These are phyloP conservation scores for Alternaria rosae DNA, from an alignment of 2,329 filamentous ascomycete species.

Conservation along the genomic window DNA sequence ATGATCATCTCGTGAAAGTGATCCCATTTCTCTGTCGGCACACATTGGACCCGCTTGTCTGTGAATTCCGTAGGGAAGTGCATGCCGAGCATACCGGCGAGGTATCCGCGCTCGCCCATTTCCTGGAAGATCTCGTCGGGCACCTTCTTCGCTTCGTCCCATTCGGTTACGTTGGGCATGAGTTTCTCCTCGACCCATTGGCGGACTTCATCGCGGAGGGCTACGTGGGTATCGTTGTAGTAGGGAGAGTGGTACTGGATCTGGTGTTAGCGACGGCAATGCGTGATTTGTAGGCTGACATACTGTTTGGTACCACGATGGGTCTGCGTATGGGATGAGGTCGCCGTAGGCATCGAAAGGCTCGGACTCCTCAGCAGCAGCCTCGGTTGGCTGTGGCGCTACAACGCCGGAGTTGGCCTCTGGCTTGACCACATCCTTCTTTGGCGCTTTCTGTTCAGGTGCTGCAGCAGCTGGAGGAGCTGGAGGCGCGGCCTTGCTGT, in stretches of 20 bases:
- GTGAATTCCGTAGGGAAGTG: constrained; percentile 76
- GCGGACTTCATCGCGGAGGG: constrained; percentile 87
- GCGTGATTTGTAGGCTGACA: constrained; percentile 48
- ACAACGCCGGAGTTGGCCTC: constrained; percentile 65
- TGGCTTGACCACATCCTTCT: constrained; percentile 62
- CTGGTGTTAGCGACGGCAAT: constrained; percentile 8
- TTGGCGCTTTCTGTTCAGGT: constrained; percentile 55
- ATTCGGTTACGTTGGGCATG: constrained; percentile 91
- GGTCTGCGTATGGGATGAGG: constrained; percentile 89
- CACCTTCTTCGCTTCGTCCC: constrained; percentile 94
- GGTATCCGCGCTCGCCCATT: constrained; percentile 71
- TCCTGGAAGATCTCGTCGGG: constrained; percentile 91
- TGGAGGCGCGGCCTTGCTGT: constrained; percentile 73
- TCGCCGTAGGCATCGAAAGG: constrained; percentile 85
- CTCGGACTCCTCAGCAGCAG: constrained; percentile 66
- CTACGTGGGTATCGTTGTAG: constrained; percentile 92
- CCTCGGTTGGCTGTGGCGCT: constrained; percentile 47
- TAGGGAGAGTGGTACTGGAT: constrained; percentile 90
- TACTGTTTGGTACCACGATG: constrained; percentile 93
- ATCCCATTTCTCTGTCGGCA: constrained; percentile 91
- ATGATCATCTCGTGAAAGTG: constrained; percentile 97
- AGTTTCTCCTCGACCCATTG: constrained; percentile 90
- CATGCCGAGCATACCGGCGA: constrained; percentile 76
- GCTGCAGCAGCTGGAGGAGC: constrained; percentile 59
- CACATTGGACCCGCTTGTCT: constrained; percentile 74